Evolutionary conservation across 176 grass and related monocot genomes (phyloP).

Genomic region (Elymus sibiricus): DNA sequence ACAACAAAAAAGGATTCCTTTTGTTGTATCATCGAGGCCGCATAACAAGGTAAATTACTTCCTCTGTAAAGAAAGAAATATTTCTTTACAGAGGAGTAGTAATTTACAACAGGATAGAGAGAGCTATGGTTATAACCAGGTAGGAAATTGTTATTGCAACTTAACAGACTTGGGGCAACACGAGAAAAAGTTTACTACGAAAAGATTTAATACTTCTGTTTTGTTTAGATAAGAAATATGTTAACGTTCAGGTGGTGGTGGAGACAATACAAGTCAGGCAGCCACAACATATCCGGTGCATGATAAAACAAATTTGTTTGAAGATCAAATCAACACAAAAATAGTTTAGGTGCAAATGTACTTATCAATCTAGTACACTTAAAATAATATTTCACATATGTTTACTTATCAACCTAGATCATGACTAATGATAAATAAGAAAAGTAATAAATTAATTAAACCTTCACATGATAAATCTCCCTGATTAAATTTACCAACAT

Average conservation of each 20-base stretch:
- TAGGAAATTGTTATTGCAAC: not conserved
- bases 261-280: not conserved
- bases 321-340: conserved; percentile 10
- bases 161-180: not conserved
- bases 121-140: not conserved
- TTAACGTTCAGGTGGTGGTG: not conserved
- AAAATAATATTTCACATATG: not conserved
- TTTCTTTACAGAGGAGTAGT: not conserved
- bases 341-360: not conserved
- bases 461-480: not conserved
- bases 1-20: not conserved
- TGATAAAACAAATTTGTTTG: conserved; percentile 1
- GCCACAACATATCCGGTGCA: conserved; percentile 4
- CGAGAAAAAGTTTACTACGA: not conserved
- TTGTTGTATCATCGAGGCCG: not conserved
- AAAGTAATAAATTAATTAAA: not conserved
- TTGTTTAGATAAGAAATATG: not conserved
- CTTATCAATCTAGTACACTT: not conserved
- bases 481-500: not conserved
- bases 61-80: too few relatives aligned
- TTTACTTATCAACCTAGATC: not conserved
- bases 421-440: not conserved
- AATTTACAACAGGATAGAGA: conserved; percentile 13
- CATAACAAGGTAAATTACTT: not conserved
- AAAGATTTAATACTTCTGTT: not conserved